These are phyloP conservation scores for Lachancea kluyveri DNA, from an alignment of 805 yeast genomes.

Conservation along the genomic window DNA sequence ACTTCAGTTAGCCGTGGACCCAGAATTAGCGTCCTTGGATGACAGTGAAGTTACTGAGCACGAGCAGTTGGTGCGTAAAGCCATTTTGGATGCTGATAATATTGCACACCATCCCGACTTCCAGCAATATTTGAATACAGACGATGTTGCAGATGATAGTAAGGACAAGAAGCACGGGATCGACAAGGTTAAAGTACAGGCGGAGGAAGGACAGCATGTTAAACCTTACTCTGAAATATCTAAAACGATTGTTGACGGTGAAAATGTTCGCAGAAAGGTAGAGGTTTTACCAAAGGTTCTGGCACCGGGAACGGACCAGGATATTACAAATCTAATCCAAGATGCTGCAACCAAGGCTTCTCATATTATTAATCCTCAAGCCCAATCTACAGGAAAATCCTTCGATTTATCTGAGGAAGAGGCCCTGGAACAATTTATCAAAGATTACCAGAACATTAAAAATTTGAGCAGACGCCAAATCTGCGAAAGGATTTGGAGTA, in stretches of 20 bases:
- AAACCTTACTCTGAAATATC: too few relatives aligned
- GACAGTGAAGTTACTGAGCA: constrained; percentile 38
- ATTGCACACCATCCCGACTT: constrained; percentile 43
- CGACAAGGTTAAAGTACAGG: constrained; percentile 2
- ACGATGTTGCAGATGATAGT: constrained; percentile 16
- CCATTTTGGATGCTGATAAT: constrained; percentile 62
- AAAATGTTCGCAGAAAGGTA: constrained; percentile 1
- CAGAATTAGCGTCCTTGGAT: constrained; percentile 49
- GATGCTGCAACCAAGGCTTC: constrained; percentile 42
- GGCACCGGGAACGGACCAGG: constrained; percentile 15
- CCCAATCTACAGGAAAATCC: constrained; percentile 30
- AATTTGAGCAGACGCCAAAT: constrained; percentile 59
- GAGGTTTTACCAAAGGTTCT: constrained; percentile 13
- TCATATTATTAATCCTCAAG: constrained; percentile 23
- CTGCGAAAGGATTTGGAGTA: constrained; percentile 83
- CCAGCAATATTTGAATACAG: constrained; percentile 31
- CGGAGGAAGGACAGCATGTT: too few relatives aligned
- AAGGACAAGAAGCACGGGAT: constrained; percentile 7
- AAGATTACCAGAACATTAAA: constrained; percentile 59
- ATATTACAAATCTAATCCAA: constrained; percentile 36
- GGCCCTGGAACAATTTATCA: constrained; percentile 68
- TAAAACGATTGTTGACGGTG: too few relatives aligned
- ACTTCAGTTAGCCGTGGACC: constrained; percentile 43
- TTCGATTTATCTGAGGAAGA: constrained; percentile 47
- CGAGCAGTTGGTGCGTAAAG: constrained; percentile 63